Evolutionary conservation across 164 flowering plant species (phyloP).

Genomic region (Liriodendron chinense): DNA sequence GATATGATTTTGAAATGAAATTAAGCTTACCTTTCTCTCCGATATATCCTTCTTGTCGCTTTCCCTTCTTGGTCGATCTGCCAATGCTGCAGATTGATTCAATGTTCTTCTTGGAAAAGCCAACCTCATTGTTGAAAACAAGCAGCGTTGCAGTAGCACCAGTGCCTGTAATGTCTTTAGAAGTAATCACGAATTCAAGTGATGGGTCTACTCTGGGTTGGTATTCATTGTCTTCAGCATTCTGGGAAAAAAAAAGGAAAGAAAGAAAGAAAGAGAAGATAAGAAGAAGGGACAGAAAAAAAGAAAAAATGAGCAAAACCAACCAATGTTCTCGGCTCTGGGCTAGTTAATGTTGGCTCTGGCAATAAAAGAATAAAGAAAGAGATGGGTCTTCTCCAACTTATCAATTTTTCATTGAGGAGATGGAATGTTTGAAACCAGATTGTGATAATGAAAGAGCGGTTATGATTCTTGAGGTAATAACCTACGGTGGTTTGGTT

Average conservation of each 20-base stretch:
- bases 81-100: conserved; percentile 13
- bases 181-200: conserved; percentile 9
- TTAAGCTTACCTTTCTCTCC: conserved; percentile 10
- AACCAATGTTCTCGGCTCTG: too few relatives aligned
- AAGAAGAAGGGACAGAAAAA: neutral
- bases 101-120: conserved; percentile 8
- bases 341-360: too few relatives aligned
- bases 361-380: too few relatives aligned
- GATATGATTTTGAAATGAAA: too few relatives aligned
- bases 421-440: too few relatives aligned
- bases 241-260: neutral
- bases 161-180: conserved; percentile 11
- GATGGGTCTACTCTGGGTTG: neutral
- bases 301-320: too few relatives aligned
- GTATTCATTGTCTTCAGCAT: conserved; percentile 2
- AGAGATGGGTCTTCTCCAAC: too few relatives aligned
- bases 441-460: too few relatives aligned
- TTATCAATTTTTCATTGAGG: too few relatives aligned
- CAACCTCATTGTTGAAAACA: conserved; percentile 7
- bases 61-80: conserved; percentile 12
- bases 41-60: conserved; percentile 6
- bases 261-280: neutral
- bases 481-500: too few relatives aligned
- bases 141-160: conserved; percentile 2
- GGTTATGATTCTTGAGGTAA: too few relatives aligned